Evolutionary conservation across 1,139 yeast species (phyloP).

Genomic region (Taphrina communis): DNA sequence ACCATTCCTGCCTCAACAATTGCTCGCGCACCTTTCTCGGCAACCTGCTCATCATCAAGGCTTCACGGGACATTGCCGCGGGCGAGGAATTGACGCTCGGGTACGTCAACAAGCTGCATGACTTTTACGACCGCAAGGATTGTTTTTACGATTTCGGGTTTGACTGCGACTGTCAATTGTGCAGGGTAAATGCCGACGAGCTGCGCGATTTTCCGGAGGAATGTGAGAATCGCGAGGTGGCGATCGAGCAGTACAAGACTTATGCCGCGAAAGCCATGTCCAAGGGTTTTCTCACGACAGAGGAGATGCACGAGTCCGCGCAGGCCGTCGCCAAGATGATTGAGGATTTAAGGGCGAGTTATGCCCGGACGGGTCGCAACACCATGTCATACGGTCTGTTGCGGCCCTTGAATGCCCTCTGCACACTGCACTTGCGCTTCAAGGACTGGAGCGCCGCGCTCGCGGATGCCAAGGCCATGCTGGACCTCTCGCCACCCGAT

Average conservation of each 20-base stretch:
- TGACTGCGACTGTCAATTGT: slow-evolving; percentile 23
- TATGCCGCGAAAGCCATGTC: slow-evolving; percentile 4
- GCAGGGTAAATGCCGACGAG: slow-evolving; percentile 25
- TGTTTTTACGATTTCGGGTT: slow-evolving; percentile 30
- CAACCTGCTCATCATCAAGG: slow-evolving; percentile 33
- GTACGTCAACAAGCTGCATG: slow-evolving; percentile 25
- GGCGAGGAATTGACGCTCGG: slow-evolving; percentile 37
- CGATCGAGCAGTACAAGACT: slow-evolving; percentile 8
- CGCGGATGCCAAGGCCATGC: slow-evolving; percentile 2
- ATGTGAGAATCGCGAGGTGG: slow-evolving; percentile 2
- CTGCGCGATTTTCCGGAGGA: not conserved
- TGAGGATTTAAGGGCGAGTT: slow-evolving; percentile 8
- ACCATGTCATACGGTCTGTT: slow-evolving; percentile 3
- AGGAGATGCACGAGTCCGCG: slow-evolving; percentile 10
- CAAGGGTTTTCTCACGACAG: not conserved
- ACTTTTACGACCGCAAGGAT: slow-evolving; percentile 9
- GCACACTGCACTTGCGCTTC: slow-evolving; percentile 5
- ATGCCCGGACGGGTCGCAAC: not conserved
- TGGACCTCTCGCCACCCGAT: slow-evolving; percentile 9
- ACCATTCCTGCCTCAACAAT: slow-evolving; percentile 37
- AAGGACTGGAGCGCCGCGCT: slow-evolving; percentile 13
- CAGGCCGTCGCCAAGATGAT: slow-evolving; percentile 5
- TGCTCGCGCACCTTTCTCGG: slow-evolving; percentile 28
- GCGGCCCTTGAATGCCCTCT: slow-evolving; percentile 21
- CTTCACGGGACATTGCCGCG: slow-evolving; percentile 8